These are phyloP conservation scores for Pseudocohnilembus persalinus DNA, from an alignment of 169 alveolate genomes.

Conservation along the genomic window DNA sequence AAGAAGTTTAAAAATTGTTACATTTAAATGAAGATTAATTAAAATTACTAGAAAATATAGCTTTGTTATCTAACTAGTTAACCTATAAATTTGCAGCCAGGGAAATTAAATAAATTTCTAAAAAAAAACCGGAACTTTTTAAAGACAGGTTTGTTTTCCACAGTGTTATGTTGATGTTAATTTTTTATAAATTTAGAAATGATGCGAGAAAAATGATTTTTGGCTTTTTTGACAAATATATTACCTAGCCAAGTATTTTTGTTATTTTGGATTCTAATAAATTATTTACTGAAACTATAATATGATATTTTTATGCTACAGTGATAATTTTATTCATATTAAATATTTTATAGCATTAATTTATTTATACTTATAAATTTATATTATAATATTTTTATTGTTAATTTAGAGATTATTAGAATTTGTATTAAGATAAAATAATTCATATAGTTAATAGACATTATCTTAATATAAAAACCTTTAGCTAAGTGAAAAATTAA, in stretches of 20 bases:
- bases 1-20: slow-evolving; percentile 20
- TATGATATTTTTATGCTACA: too few relatives aligned
- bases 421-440: too few relatives aligned
- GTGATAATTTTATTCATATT: too few relatives aligned
- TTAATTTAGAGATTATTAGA: too few relatives aligned
- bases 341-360: too few relatives aligned
- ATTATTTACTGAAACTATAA: neutral
- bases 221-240: slow-evolving; percentile 18
- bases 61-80: slow-evolving; percentile 32
- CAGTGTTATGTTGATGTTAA: slow-evolving; percentile 6
- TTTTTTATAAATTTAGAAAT: slow-evolving; percentile 25
- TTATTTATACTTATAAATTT: too few relatives aligned
- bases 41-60: slow-evolving; percentile 43
- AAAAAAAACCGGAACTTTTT: slow-evolving; percentile 20
- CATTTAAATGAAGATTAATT: slow-evolving; percentile 41
- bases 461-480: too few relatives aligned
- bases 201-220: slow-evolving; percentile 36
- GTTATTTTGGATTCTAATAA: neutral
- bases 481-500: too few relatives aligned
- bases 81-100: slow-evolving; percentile 40
- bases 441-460: too few relatives aligned
- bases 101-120: slow-evolving; percentile 34
- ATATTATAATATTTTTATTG: too few relatives aligned
- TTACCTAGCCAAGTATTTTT: neutral
- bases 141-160: slow-evolving; percentile 14